Conservation (phyloP, 2,329 filamentous ascomycete genomes). For the Coniochaeta sp. region DNA sequence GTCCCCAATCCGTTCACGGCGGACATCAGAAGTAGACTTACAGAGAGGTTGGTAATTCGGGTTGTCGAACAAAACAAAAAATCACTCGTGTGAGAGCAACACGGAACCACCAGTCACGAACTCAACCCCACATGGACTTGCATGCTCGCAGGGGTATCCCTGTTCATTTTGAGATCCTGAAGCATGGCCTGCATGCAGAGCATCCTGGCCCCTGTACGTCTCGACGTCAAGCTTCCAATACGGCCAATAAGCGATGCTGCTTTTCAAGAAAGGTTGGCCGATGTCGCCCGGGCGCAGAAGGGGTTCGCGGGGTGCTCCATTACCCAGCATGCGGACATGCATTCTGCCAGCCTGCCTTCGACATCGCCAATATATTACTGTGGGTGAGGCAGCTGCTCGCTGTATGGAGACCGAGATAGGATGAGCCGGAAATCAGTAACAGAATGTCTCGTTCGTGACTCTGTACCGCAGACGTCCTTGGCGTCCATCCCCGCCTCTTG, state of each 20-base stretch:
- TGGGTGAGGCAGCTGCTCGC: no score
- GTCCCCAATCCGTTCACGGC: neutral
- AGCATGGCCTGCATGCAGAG: constrained; percentile 18
- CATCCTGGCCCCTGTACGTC: constrained; percentile 14
- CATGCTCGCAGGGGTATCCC: constrained; percentile 11
- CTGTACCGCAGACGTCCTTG: no score
- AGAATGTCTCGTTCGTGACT: no score
- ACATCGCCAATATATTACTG: no score
- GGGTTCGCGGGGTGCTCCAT: neutral
- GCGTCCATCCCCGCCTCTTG: no score
- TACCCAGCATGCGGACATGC: no score
- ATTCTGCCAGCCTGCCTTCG: no score
- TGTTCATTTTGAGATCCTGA: constrained; percentile 17
- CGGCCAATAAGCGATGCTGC: constrained; percentile 14
- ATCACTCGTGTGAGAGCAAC: constrained; percentile 13
- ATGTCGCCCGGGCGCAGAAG: constrained; percentile 8
- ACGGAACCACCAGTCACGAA: constrained; percentile 8
- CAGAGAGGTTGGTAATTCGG: constrained; percentile 1
- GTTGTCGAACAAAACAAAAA: constrained; percentile 4
- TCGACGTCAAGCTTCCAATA: neutral
- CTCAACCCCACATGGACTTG: constrained; percentile 17
- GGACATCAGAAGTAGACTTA: no score
- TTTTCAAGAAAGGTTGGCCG: constrained; percentile 17
- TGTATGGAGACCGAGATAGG: no score
- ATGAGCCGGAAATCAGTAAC: no score